Percentiles rank a stretch among this genome's conserved stretches.
Evolutionary conservation across 768 basidiomycete genomes (phyloP).

Genomic region (Leccinum aurantiacum): DNA sequence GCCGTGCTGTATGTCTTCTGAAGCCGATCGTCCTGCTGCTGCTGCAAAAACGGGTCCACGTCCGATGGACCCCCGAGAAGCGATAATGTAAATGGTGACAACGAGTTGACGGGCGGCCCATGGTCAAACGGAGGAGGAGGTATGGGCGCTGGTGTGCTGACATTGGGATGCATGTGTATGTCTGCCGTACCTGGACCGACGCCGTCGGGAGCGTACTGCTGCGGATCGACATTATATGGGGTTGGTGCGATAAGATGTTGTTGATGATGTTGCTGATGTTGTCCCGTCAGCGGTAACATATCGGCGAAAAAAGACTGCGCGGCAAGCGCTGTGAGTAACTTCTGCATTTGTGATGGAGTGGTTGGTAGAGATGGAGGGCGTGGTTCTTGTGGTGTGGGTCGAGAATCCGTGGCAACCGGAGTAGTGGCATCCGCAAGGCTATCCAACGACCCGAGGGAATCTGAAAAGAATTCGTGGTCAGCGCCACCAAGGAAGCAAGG

Average conservation of each 20-base stretch:
- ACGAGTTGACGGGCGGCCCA: conserved; percentile 20
- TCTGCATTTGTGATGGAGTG: conserved; percentile 57
- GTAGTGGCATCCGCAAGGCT: conserved; percentile 26
- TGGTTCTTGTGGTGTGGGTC: conserved; percentile 14
- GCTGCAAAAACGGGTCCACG: conserved; percentile 32
- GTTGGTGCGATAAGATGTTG: conserved; percentile 31
- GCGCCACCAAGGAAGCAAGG: neutral
- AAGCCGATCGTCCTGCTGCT: conserved; percentile 43
- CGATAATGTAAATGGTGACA: conserved; percentile 26
- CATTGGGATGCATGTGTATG: conserved; percentile 3
- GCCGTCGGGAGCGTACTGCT: conserved; percentile 5
- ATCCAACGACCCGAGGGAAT: conserved; percentile 44
- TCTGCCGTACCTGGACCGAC: neutral
- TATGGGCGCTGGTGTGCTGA: conserved; percentile 12
- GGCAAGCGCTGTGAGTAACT: conserved; percentile 48
- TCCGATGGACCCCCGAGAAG: conserved; percentile 28
- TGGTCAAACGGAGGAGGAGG: conserved; percentile 24
- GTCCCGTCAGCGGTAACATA: conserved; percentile 17
- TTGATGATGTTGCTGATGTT: conserved; percentile 18
- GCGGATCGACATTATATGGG: conserved; percentile 24
- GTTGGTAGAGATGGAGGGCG: conserved; percentile 40
- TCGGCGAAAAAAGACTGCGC: conserved; percentile 27
- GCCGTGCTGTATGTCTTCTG: conserved; percentile 60
- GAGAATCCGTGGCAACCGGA: conserved; percentile 14
- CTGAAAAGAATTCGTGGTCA: conserved; percentile 25